Conservation (phyloP, 2,329 filamentous ascomycete genomes). For the Exutisphaerella laricina region DNA sequence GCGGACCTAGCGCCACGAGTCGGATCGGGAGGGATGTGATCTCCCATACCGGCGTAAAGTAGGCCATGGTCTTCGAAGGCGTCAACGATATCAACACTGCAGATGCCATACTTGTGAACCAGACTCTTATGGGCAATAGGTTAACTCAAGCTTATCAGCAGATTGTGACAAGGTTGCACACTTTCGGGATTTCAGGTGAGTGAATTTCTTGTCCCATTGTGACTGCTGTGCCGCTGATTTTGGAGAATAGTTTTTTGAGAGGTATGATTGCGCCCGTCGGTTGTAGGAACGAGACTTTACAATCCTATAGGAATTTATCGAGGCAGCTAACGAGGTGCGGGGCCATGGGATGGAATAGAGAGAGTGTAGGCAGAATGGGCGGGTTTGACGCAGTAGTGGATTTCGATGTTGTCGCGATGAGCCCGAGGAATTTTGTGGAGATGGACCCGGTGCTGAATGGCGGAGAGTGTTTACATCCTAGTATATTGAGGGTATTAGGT, state of each 20-base stretch:
- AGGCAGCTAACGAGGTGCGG: slow-evolving; percentile 53
- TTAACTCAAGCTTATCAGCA: slow-evolving; percentile 56
- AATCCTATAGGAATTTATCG: slow-evolving; percentile 51
- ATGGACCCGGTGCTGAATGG: slow-evolving; percentile 51
- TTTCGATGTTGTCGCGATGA: slow-evolving; percentile 54
- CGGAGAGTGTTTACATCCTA: slow-evolving; percentile 62
- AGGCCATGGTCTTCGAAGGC: slow-evolving; percentile 62
- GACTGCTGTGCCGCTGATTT: too few species aligned
- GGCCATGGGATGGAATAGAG: slow-evolving; percentile 58
- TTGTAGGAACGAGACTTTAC: slow-evolving; percentile 38
- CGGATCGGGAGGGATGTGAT: slow-evolving; percentile 62
- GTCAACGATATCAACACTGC: slow-evolving; percentile 62
- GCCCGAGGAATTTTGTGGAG: slow-evolving; percentile 46
- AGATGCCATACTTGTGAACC: slow-evolving; percentile 40
- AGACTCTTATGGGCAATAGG: slow-evolving; percentile 44
- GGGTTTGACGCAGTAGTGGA: slow-evolving; percentile 58
- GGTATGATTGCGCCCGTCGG: slow-evolving; percentile 63
- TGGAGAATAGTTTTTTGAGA: too few species aligned
- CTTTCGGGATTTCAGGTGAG: slow-evolving; percentile 49
- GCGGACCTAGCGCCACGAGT: slow-evolving; percentile 56
- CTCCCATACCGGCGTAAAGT: slow-evolving; percentile 51
- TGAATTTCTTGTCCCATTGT: too few species aligned
- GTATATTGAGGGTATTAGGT: slow-evolving; percentile 55
- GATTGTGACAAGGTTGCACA: slow-evolving; percentile 52
- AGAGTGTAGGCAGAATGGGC: slow-evolving; percentile 34